Conservation (phyloP, 2,329 filamentous ascomycete genomes). For the Aspergillus luchuensis region DNA sequence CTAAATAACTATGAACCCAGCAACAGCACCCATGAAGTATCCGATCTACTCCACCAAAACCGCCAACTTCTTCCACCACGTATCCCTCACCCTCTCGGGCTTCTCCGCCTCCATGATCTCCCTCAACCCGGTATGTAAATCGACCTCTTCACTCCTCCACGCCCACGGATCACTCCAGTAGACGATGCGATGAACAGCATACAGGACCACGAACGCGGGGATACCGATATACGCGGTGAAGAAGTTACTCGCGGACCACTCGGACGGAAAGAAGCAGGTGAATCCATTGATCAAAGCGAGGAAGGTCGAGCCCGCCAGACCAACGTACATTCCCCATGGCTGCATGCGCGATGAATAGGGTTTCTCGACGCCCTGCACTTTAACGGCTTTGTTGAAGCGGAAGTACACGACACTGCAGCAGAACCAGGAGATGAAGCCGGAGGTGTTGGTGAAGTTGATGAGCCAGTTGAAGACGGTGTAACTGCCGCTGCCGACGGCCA, state of each 20-base stretch:
- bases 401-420: constrained; percentile 64
- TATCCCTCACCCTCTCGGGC: constrained; percentile 32
- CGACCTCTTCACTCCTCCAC: constrained; percentile 52
- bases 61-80: constrained; percentile 37
- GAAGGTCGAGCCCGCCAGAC: constrained; percentile 56
- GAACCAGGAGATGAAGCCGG: constrained; percentile 71
- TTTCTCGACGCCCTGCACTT: constrained; percentile 50
- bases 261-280: constrained; percentile 67
- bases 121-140: constrained; percentile 57
- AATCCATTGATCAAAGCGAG: constrained; percentile 76
- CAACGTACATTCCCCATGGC: constrained; percentile 66
- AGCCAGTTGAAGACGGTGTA: constrained; percentile 71
- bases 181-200: constrained; percentile 54
- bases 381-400: constrained; percentile 57
- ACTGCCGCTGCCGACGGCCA: constrained; percentile 64
- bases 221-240: constrained; percentile 68
- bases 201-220: constrained; percentile 61
- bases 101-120: constrained; percentile 53
- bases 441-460: constrained; percentile 69
- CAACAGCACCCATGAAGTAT: no score
- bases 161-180: constrained; percentile 55
- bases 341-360: constrained; percentile 60
- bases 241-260: constrained; percentile 67
- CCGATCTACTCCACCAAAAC: constrained; percentile 30
- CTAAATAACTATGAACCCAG: no score